Percentiles rank a stretch among this genome's conserved stretches.
Evolutionary conservation across 306 rosid genomes (phyloP).

Genomic region (Oemleria cerasiformis): DNA sequence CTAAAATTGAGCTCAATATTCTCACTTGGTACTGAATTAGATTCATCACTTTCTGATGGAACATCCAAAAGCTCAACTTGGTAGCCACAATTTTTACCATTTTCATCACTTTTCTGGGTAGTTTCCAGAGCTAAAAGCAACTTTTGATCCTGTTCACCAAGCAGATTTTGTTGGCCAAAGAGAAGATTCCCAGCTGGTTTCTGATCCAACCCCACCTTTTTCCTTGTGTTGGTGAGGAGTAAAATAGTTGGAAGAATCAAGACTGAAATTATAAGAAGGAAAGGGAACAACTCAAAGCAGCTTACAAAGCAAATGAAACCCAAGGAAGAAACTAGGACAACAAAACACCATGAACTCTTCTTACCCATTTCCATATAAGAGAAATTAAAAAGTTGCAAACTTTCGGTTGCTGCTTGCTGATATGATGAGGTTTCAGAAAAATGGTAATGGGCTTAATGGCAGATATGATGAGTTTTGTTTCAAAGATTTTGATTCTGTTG

Average conservation of each 20-base stretch:
- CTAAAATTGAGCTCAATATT: constrained; percentile 30
- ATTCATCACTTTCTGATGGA: constrained; percentile 40
- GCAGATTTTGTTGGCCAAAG: constrained; percentile 11
- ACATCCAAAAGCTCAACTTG: constrained; percentile 25
- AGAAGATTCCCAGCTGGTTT: constrained; percentile 10
- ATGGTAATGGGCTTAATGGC: too few species aligned
- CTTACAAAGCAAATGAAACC: constrained; percentile 29
- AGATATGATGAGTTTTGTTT: too few species aligned
- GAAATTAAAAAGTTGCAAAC: constrained; percentile 8
- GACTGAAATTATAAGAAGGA: constrained; percentile 39
- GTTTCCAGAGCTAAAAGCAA: constrained; percentile 5
- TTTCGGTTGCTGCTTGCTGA: background rate
- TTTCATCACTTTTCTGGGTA: constrained; percentile 31
- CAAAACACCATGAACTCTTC: constrained; percentile 19
- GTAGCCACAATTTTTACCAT: constrained; percentile 23
- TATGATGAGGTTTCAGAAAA: too few species aligned
- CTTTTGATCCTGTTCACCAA: constrained; percentile 10
- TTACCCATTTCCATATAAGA: constrained; percentile 37
- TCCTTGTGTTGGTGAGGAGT: constrained; percentile 39
- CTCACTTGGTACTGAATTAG: constrained; percentile 24
- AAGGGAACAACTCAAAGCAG: constrained; percentile 33
- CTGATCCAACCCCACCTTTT: constrained; percentile 27
- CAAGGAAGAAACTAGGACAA: constrained; percentile 34
- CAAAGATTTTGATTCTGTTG: too few species aligned
- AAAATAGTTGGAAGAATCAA: constrained; percentile 39